Evolutionary conservation across 1,139 yeast genomes (phyloP).

Genomic region (Magnusiomyces fungicola): DNA sequence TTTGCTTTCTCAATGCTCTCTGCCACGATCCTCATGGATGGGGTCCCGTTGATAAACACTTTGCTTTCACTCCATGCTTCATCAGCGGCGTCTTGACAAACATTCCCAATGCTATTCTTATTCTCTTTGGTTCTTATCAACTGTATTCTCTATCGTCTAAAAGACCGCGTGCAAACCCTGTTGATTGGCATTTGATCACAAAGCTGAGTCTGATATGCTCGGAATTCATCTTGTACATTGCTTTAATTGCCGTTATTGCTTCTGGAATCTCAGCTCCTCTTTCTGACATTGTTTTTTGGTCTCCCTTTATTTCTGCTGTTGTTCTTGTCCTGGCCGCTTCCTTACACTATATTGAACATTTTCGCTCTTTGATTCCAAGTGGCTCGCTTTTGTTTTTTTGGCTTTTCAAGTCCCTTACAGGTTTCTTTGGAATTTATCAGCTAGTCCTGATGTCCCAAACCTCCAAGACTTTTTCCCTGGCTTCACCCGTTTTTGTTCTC

Average conservation of each 20-base stretch:
- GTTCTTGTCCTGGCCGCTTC: conserved; percentile 46
- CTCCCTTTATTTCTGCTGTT: conserved; percentile 36
- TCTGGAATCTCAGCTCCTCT: conserved; percentile 17
- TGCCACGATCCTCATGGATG: conserved; percentile 59
- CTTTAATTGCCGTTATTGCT: conserved; percentile 26
- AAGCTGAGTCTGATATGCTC: conserved; percentile 34
- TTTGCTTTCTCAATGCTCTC: conserved; percentile 14
- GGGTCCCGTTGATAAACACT: conserved; percentile 54
- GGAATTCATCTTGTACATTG: conserved; percentile 37
- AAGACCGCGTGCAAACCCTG: conserved; percentile 28
- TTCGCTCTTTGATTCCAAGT: conserved; percentile 53
- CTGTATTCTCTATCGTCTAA: conserved; percentile 29
- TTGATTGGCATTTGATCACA: conserved; percentile 37
- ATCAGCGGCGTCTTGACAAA: conserved; percentile 61
- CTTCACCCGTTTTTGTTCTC: background rate
- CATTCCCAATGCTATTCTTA: conserved; percentile 44
- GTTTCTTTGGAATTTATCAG: conserved; percentile 35
- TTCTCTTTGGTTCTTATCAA: conserved; percentile 48
- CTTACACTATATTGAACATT: conserved; percentile 67
- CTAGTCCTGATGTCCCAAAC: conserved; percentile 39
- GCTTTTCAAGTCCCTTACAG: conserved; percentile 43
- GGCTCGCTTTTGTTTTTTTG: conserved; percentile 71
- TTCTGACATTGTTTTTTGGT: conserved; percentile 39
- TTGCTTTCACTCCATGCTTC: conserved; percentile 78
- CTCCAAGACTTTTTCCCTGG: conserved; percentile 38